Evolutionary conservation across 129 eudicot species (phyloP), one percentile per base, ranked within the genome.

Genomic region (carrot (Daucus carota)): DNA sequence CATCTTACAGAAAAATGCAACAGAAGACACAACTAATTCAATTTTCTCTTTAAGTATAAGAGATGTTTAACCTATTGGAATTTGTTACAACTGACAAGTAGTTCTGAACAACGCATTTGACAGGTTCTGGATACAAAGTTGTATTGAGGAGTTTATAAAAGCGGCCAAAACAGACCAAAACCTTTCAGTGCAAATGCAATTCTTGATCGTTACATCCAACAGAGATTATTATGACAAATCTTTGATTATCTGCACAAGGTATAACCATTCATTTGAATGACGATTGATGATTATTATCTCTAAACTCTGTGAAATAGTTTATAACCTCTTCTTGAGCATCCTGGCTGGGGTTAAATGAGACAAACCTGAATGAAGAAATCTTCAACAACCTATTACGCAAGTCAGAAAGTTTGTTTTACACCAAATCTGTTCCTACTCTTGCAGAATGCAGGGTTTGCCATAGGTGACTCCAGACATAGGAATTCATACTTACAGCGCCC

Each of bases 131-230:
- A 38, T 34, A 69, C 73, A 69, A 10, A 16, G 15, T 57, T 36
- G 73, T 69, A 69, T 69, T 68, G 28, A 29, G 73, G 31, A 16
- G 73, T 69, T 20, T 34, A 69, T 11, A 38, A 69, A 36, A 33
- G 3, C 47, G 17, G 29, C 29, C 45, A 38, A 69, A 57, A 15
- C 65, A n/a, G 16, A 57, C 31, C 3, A 57, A 57, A n/a, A n/a
- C 15, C 65, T 57, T n/a, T 24, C 65, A 57, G 15, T 24, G 4
- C 14, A 24, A 57, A 57, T 57, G 31, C 15, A 2, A 57, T 57
- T 57, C 31, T 24, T 57, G 65, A 57, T 57, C 29, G 24, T 57
- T 20, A n/a, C 31, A 57, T 57, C 65, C 2, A 57, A 24, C 65
- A 57, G 31, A 57, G 9, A 57, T 14, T 24, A 24, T 57, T 14